Base-by-base conservation (phyloP, 257 asterid species). In the Buddleja alternifolia region DNA sequence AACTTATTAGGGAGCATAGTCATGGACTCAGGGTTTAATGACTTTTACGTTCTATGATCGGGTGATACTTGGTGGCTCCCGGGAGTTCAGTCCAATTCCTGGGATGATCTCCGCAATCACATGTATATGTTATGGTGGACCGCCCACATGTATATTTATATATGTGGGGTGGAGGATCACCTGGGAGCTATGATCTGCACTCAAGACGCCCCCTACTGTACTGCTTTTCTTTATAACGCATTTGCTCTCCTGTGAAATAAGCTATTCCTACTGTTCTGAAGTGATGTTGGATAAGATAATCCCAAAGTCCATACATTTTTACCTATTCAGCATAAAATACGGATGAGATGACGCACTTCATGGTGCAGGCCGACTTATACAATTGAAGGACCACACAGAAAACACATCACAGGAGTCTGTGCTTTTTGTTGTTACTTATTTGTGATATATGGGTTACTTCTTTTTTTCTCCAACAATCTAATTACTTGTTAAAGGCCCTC, bases 1-100 rank as follows among this genome's bases (percentile, higher is more conserved):
- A 54, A 65, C 48, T 47, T 55, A 55, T 44, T 55, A 10, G 24
- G 56, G 47, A 34, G 44, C 39, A 46, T 55, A 57, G 40, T 66
- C 55, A 44, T 45, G 60, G 60, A 44, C 21, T 42, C 69, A 12
- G 50, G 40, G 52, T 10, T 17, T 68, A 24, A 60, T 54, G 20
- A 17, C 47, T 45, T 45, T 14, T n/a, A 25, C 9, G 45, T 34
- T 62, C 32, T 37, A 21, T n/a, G 21, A 46, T 66, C n/a, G n/a
- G n/a, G n/a, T n/a, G n/a, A n/a, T n/a, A n/a, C n/a, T n/a, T n/a
- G n/a, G n/a, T n/a, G n/a, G n/a, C n/a, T n/a, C n/a, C n/a, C n/a
- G n/a, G n/a, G n/a, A n/a, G n/a, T n/a, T n/a, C n/a, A n/a, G n/a
- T n/a, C n/a, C n/a, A n/a, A n/a, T n/a, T n/a, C n/a, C n/a, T n/a